phyloP scores from a whole-genome alignment of 225 moss, liverwort and hornwort species.

The Straminergon stramineum region DNA sequence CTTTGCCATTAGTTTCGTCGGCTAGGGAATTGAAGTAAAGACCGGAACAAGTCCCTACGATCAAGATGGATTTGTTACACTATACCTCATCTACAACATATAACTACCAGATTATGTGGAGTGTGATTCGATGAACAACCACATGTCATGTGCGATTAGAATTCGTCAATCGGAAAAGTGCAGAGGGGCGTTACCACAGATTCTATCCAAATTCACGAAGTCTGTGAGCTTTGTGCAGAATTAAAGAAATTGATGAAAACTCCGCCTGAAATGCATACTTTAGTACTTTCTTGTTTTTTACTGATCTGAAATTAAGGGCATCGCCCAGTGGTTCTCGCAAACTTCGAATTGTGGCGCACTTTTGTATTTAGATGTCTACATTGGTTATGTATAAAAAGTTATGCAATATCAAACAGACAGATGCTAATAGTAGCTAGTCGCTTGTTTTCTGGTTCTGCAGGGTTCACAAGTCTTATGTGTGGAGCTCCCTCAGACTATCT shows the following conservation, averaged over 20 bases:
- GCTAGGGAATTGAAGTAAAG: not conserved
- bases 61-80: not conserved
- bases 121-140: not conserved
- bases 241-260: not conserved
- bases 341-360: not conserved
- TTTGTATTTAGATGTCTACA: not conserved
- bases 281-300: not conserved
- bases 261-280: not conserved
- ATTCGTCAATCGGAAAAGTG: not conserved
- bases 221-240: not conserved
- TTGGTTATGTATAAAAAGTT: not conserved
- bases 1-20: not conserved
- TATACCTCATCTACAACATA: not conserved
- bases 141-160: not conserved
- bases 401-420: not conserved
- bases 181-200: not conserved
- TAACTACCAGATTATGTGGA: not conserved
- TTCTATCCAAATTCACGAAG: not conserved
- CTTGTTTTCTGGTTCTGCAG: constrained; percentile 10
- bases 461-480: constrained; percentile 44
- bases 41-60: not conserved
- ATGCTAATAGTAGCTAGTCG: not conserved
- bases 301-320: not conserved
- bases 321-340: not conserved
- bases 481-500: constrained; percentile 36